These are phyloP conservation scores for Eucalyptus shirleyi DNA, from an alignment of 345 rosid genomes.

Conservation along the genomic window DNA sequence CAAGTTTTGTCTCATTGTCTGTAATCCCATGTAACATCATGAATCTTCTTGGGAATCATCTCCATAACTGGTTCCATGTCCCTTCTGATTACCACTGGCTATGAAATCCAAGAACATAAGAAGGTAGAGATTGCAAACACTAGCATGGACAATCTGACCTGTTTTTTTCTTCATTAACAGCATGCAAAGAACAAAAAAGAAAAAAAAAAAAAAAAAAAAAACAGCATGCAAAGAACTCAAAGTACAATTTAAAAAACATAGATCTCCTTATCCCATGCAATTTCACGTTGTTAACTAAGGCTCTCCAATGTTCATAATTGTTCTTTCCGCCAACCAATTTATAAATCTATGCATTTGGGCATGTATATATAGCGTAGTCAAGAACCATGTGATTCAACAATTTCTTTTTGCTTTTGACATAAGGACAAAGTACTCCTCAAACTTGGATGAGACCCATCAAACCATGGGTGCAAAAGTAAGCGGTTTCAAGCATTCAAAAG, in stretches of 20 bases:
- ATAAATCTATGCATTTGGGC: too few species aligned
- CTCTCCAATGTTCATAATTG: background rate
- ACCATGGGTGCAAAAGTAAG: background rate
- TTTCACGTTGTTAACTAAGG: background rate
- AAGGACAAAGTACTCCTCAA: background rate
- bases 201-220: too few species aligned
- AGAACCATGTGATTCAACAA: too few species aligned
- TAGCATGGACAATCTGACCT: background rate
- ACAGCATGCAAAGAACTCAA: background rate
- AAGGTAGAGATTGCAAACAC: background rate
- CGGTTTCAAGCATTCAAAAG: background rate
- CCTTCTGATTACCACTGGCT: background rate
- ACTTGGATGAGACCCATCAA: background rate
- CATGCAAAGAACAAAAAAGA: background rate
- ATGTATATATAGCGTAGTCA: too few species aligned
- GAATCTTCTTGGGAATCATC: background rate
- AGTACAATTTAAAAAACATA: background rate
- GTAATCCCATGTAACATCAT: background rate
- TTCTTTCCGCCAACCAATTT: too few species aligned
- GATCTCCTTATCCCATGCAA: background rate
- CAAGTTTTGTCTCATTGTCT: background rate
- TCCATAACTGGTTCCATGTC: background rate
- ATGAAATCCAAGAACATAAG: background rate
- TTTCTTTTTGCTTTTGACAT: background rate
- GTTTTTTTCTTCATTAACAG: too few species aligned